A percentile compares a stretch with the other conserved stretches of the same genome.
Conservation (phyloP, 2,329 filamentous ascomycete genomes). For the Microsporum canis region DNA sequence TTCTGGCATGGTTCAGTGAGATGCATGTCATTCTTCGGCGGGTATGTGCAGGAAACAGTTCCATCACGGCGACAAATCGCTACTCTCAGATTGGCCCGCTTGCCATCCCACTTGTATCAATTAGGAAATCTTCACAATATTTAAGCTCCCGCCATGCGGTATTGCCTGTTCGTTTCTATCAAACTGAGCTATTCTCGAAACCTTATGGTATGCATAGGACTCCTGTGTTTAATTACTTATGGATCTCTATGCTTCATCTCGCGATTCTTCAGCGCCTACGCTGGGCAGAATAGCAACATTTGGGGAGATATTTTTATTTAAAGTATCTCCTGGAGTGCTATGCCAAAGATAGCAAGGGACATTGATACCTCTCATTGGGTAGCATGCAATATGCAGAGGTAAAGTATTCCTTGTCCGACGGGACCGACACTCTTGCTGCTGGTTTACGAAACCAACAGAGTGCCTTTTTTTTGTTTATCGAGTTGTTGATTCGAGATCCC, state of each 20-base stretch:
- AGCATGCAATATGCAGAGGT: neutral
- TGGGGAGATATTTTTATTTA: neutral
- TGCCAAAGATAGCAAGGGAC: neutral
- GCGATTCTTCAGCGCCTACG: neutral
- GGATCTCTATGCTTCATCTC: neutral
- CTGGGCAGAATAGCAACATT: neutral
- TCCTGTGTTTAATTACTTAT: constrained; percentile 2
- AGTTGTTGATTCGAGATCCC: neutral
- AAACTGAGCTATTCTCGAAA: neutral
- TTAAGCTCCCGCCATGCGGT: constrained; percentile 3
- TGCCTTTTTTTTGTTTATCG: neutral
- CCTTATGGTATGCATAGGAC: neutral
- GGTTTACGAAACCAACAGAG: neutral
- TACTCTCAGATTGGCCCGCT: neutral
- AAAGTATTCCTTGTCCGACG: neutral
- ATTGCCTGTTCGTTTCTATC: neutral
- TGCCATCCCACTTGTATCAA: neutral
- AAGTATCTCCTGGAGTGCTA: neutral
- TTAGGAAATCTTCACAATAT: neutral
- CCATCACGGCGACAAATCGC: neutral
- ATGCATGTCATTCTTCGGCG: constrained; percentile 1
- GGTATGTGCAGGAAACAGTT: neutral
- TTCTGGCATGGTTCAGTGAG: neutral
- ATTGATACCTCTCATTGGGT: neutral
- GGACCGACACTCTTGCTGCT: neutral